Base-by-base conservation (phyloP, 1,284 basidiomycete species). In the Pseudozyma hubeiensis region DNA sequence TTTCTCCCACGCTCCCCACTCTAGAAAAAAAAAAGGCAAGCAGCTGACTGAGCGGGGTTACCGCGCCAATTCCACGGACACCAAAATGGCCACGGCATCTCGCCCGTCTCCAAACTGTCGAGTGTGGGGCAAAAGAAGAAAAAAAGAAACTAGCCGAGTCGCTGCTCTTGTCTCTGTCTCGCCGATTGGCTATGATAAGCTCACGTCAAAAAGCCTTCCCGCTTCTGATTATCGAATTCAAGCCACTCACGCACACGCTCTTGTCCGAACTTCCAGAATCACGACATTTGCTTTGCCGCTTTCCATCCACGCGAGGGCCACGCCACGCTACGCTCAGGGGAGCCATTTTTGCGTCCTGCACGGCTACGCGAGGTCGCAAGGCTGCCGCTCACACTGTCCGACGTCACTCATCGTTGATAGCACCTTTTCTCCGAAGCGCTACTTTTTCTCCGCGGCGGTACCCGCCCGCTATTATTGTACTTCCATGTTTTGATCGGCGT, bases 131-230 rank as follows among this genome's bases (percentile, higher is more conserved):
- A 14, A 57, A 48, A 44, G 31, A 39, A 30, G 10, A 33, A 43
- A 40, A 51, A 40, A 30, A 57, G 50, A 49, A 51, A 43, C 47
- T 57, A 57, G 45, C 39, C 55, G 55, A 57, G 47, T 14, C 17
- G 43, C 43, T 37, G 8, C 35, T 14, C 34, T 37, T 34, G 13
- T 30, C n/a, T 56, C n/a, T 30, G n/a, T 41, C 9, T 41, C 24
- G 19, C 48, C 48, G 56, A 58, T 58, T 58, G 56, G 56, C 47
- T 14, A 40, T 33, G 48, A 58, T 51, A 58, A 58, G 56, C 31
- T n/a, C 40, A 41, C 24, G 9, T n/a, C 13, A 48, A 48, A 34
- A 34, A 35, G 47, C n/a, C 29, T 31, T 47, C 34, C 44, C 39
- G 39, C 37, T 34, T 45, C 14, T 14, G 16, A 13, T 47, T 29